phyloP scores from a whole-genome alignment of 1,284 basidiomycete genomes.

The Hymenochaete sp. region DNA sequence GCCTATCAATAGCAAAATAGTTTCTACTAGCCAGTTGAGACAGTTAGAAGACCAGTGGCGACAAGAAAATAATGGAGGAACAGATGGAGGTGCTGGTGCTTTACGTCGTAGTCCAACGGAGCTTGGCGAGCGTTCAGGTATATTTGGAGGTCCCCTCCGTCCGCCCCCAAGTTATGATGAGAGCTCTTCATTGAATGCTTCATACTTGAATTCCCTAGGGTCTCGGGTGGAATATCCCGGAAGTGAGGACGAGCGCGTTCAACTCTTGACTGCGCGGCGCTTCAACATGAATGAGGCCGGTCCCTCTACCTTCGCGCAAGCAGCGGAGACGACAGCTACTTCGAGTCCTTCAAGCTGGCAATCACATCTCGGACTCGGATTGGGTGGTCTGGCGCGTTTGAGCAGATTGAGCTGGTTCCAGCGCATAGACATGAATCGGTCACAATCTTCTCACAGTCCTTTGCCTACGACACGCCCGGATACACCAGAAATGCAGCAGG shows the following conservation, averaged over 20 bases:
- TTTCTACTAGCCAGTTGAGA: slow-evolving; percentile 12
- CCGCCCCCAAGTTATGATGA: slow-evolving; percentile 11
- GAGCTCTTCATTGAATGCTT: slow-evolving; percentile 3
- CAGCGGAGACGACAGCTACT: background rate
- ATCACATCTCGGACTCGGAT: slow-evolving; percentile 12
- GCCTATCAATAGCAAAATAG: slow-evolving; percentile 12
- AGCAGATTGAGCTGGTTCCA: slow-evolving; percentile 20
- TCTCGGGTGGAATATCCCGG: slow-evolving; percentile 11
- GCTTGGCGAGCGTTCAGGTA: slow-evolving; percentile 13
- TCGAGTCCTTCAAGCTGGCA: slow-evolving; percentile 11
- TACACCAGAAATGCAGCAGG: too few relatives aligned
- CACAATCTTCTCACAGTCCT: background rate
- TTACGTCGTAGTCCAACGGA: slow-evolving; percentile 10
- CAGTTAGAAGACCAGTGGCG: slow-evolving; percentile 17
- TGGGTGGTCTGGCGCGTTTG: slow-evolving; percentile 17
- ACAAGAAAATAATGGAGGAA: slow-evolving; percentile 5
- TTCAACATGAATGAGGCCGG: slow-evolving; percentile 17
- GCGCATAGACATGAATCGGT: slow-evolving; percentile 14
- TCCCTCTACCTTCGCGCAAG: slow-evolving; percentile 5
- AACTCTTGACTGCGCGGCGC: slow-evolving; percentile 18
- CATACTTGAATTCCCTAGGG: slow-evolving; percentile 3
- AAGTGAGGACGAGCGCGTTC: slow-evolving; percentile 19
- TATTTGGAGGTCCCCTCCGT: slow-evolving; percentile 11
- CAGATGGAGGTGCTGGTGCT: background rate
- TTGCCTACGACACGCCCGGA: too few relatives aligned